Conservation (phyloP, 2,329 filamentous ascomycete genomes). For the Lasiodiplodia theobromae region DNA sequence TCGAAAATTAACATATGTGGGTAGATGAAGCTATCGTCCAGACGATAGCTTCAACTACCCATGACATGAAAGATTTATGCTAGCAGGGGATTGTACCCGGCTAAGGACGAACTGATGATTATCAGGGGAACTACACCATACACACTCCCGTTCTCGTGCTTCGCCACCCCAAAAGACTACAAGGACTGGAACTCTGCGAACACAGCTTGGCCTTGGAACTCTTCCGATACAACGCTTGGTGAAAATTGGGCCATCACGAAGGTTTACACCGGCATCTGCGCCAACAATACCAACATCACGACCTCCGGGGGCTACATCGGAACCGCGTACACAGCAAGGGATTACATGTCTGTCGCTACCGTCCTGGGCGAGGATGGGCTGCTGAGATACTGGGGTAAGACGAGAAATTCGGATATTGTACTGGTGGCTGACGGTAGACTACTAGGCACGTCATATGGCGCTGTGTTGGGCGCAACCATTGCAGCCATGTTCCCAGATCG, state of each 20-base stretch:
- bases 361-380: constrained; percentile 53
- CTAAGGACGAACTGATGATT: not conserved
- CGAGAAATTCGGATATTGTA: constrained; percentile 13
- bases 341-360: constrained; percentile 55
- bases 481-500: constrained; percentile 55
- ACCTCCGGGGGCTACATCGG: constrained; percentile 49
- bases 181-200: not conserved
- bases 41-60: too few relatives aligned
- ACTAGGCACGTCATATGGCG: constrained; percentile 53
- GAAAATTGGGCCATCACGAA: constrained; percentile 29
- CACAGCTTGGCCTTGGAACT: not conserved
- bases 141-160: too few relatives aligned
- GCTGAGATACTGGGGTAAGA: not conserved
- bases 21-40: too few relatives aligned
- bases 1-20: too few relatives aligned
- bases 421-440: too few relatives aligned
- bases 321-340: constrained; percentile 54
- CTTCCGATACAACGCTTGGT: constrained; percentile 31
- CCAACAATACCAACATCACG: constrained; percentile 30
- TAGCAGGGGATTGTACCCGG: too few relatives aligned
- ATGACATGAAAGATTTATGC: too few relatives aligned
- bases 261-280: constrained; percentile 29
- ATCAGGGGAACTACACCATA: too few relatives aligned
- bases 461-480: constrained; percentile 55
- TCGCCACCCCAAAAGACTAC: too few relatives aligned